Evolutionary conservation across 371 early-diverging fungal genomes (phyloP).

Genomic region (Nematocida sp.): DNA sequence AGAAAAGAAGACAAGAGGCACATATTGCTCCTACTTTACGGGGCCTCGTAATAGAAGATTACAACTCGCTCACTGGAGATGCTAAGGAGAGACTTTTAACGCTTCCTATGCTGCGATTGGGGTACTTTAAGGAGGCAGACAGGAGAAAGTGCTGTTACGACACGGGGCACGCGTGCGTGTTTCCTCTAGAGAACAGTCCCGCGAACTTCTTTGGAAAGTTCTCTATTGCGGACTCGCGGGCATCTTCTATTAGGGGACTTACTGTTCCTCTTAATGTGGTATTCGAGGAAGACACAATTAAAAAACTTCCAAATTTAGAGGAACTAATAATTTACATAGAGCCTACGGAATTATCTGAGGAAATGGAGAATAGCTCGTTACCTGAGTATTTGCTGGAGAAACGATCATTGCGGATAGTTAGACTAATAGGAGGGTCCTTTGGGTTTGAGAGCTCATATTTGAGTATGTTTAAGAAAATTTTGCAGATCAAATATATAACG

Average conservation of each 20-base stretch:
- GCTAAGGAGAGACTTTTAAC: slow-evolving; percentile 22
- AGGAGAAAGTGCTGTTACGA: slow-evolving; percentile 8
- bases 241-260: not conserved
- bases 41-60: slow-evolving; percentile 39
- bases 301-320: slow-evolving; percentile 1
- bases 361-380: slow-evolving; percentile 15
- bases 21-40: not conserved
- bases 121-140: slow-evolving; percentile 10
- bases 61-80: slow-evolving; percentile 32
- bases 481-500: slow-evolving; percentile 10
- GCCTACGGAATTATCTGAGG: not conserved
- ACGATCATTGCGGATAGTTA: not conserved
- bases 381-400: not conserved
- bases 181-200: not conserved
- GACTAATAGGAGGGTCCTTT: slow-evolving; percentile 14
- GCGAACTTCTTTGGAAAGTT: slow-evolving; percentile 51
- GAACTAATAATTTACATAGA: slow-evolving; percentile 23
- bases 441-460: not conserved
- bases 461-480: slow-evolving; percentile 39
- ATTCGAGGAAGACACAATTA: slow-evolving; percentile 13
- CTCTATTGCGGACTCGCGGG: slow-evolving; percentile 1
- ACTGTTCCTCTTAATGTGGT: slow-evolving; percentile 11
- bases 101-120: slow-evolving; percentile 1
- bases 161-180: slow-evolving; percentile 15
- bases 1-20: slow-evolving; percentile 33